A percentile compares a stretch with the other conserved stretches of the same genome.
phyloP scores from a whole-genome alignment of 306 rosid genomes.

The Leucaena leucocephala region DNA sequence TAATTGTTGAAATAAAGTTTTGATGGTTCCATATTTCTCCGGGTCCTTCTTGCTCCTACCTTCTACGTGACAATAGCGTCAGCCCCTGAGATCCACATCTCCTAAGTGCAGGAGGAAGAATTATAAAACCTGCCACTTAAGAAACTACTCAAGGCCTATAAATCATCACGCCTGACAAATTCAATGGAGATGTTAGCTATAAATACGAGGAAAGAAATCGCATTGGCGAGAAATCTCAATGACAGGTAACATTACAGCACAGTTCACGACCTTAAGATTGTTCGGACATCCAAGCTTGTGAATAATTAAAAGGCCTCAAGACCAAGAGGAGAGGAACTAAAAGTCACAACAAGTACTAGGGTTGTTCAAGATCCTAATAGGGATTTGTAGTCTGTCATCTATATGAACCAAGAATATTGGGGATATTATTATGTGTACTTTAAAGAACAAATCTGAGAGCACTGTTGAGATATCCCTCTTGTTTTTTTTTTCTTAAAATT shows the following conservation, averaged over 20 bases:
- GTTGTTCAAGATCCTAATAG: not conserved
- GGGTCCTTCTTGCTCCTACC: not conserved
- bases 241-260: constrained; percentile 22
- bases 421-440: not conserved
- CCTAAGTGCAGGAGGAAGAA: too few relatives aligned
- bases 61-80: constrained; percentile 56
- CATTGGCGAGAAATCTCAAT: constrained; percentile 17
- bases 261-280: constrained; percentile 46
- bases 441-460: not conserved
- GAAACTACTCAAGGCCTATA: constrained; percentile 52
- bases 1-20: not conserved
- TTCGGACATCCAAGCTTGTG: constrained; percentile 49
- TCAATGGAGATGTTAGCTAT: constrained; percentile 42
- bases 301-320: constrained; percentile 45
- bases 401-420: not conserved
- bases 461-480: not conserved
- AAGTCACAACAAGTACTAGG: constrained; percentile 20
- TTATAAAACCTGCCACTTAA: constrained; percentile 13
- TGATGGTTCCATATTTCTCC: not conserved
- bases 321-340: constrained; percentile 33
- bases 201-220: constrained; percentile 37
- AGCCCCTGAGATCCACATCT: constrained; percentile 37
- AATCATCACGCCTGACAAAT: constrained; percentile 46
- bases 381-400: not conserved
- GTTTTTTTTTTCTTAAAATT: too few relatives aligned